Evolutionary conservation across 768 basidiomycete genomes (phyloP).

Genomic region (Lentinula detonsa): DNA sequence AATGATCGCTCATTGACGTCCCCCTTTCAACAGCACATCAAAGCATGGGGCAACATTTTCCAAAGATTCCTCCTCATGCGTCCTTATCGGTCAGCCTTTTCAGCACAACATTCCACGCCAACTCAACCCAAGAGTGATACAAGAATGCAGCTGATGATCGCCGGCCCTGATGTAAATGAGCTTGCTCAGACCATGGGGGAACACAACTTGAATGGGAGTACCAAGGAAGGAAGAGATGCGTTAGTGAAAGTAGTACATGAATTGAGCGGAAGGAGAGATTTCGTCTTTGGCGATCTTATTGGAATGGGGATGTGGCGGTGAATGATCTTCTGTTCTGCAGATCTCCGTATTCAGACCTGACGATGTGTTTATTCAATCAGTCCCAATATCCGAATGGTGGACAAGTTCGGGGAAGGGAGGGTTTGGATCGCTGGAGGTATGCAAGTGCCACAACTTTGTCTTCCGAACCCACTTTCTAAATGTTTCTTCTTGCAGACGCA

Average conservation of each 20-base stretch:
- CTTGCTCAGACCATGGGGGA: background rate
- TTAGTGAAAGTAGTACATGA: background rate
- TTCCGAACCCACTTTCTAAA: background rate
- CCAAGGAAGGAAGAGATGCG: background rate
- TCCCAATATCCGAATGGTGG: constrained; percentile 17
- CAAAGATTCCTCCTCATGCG: background rate
- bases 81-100: background rate
- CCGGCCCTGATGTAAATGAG: background rate
- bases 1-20: background rate
- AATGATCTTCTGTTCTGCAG: background rate
- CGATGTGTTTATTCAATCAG: background rate
- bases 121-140: background rate
- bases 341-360: background rate
- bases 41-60: background rate
- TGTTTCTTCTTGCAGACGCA: constrained; percentile 9
- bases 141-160: background rate
- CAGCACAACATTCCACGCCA: background rate
- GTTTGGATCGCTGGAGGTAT: constrained; percentile 17
- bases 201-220: no score
- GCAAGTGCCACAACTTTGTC: background rate
- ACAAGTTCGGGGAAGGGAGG: constrained; percentile 14
- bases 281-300: constrained; percentile 4
- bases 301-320: background rate
- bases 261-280: constrained; percentile 3
- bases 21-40: background rate